Conservation (phyloP, 2,329 filamentous ascomycete genomes). For the Paraconiothyrium brasiliense region DNA sequence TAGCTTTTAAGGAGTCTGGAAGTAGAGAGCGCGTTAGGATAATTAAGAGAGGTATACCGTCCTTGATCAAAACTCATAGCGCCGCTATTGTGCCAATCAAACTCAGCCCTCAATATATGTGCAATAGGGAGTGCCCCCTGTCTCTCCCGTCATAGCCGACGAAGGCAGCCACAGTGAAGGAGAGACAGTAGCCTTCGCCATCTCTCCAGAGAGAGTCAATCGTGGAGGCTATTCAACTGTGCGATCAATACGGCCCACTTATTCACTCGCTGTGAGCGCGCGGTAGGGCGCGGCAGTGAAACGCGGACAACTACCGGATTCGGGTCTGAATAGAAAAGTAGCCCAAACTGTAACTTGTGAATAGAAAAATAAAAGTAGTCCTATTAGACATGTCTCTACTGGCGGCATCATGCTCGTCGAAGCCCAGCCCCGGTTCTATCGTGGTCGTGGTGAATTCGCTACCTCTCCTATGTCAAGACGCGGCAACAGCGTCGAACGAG, state of each 20-base stretch:
- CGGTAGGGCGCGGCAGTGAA: constrained; percentile 22
- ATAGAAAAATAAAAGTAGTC: constrained; percentile 29
- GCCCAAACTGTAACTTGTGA: constrained; percentile 24
- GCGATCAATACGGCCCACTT: neutral
- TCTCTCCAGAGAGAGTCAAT: neutral
- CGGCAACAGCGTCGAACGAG: neutral
- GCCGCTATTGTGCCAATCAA: constrained; percentile 3
- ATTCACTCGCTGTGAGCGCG: neutral
- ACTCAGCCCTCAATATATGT: neutral
- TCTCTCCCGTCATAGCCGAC: neutral
- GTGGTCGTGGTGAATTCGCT: neutral
- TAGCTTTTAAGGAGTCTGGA: neutral
- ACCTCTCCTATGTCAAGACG: neutral
- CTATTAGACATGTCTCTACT: constrained; percentile 27
- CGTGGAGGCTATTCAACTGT: neutral
- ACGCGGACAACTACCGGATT: constrained; percentile 33
- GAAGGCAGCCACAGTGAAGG: neutral
- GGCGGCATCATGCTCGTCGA: neutral
- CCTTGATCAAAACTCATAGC: neutral
- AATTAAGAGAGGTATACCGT: neutral
- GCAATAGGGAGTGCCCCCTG: neutral
- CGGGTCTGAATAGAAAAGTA: constrained; percentile 47
- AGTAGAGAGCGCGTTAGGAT: neutral
- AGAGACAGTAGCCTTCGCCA: neutral
- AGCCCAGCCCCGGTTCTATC: neutral